Percentiles rank a stretch among this genome's conserved stretches.
Conservation (phyloP, 768 basidiomycete species). For the Trametes meyenii region DNA sequence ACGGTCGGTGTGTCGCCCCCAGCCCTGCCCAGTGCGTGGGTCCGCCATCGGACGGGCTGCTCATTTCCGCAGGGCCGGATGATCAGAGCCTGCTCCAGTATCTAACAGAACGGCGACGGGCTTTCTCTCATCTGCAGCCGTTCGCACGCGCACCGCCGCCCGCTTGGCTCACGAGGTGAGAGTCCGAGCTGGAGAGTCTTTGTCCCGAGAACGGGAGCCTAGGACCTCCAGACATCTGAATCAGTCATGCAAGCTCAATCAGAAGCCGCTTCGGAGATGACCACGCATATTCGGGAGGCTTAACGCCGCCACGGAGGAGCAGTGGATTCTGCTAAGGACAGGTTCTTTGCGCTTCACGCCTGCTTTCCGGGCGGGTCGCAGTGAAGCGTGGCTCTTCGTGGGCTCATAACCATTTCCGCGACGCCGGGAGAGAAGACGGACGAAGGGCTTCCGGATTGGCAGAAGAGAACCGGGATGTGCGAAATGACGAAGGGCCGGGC, state of each 20-base stretch:
- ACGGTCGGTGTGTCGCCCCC: background rate
- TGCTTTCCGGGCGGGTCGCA: background rate
- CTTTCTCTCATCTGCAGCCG: conserved; percentile 14
- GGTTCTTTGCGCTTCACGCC: background rate
- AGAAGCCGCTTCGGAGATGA: conserved; percentile 9
- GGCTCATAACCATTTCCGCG: background rate
- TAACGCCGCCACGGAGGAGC: conserved; percentile 5
- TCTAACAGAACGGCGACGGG: conserved; percentile 23
- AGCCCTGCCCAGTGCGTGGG: background rate
- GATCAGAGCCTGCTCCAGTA: conserved; percentile 9
- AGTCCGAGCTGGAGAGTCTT: background rate
- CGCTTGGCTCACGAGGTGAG: background rate
- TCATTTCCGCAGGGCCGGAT: conserved; percentile 13
- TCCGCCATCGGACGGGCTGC: background rate
- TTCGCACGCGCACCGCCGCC: conserved; percentile 26
- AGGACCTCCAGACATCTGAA: background rate
- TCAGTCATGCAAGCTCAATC: conserved; percentile 19
- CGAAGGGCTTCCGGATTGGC: conserved; percentile 6
- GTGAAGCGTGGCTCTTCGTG: background rate
- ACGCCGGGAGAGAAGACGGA: background rate
- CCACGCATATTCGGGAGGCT: background rate
- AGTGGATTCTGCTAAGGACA: background rate
- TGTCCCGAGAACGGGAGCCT: background rate
- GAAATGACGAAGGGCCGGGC: too few species aligned
- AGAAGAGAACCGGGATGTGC: background rate